A percentile compares a stretch with the other conserved stretches of the same genome.
Evolutionary conservation across 176 grass and related monocot species (phyloP).

Genomic region (Neostapfia colusana): DNA sequence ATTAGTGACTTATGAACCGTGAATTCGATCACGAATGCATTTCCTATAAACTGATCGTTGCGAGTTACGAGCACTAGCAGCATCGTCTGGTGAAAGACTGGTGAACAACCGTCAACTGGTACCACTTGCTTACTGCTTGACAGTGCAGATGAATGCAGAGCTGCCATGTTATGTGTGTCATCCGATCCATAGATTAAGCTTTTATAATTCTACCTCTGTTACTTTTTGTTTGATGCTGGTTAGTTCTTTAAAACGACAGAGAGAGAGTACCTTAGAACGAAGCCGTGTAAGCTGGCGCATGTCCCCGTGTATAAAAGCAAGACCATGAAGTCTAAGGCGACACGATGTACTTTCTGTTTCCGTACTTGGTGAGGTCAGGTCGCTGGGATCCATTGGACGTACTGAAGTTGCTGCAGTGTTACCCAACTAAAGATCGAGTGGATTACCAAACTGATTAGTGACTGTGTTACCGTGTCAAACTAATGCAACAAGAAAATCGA

Average conservation of each 20-base stretch:
- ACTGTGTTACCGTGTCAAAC: not conserved
- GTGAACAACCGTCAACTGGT: not conserved
- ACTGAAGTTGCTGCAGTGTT: constrained; percentile 5
- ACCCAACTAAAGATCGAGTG: constrained; percentile 23
- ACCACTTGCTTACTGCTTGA: not conserved
- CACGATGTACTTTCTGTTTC: not conserved
- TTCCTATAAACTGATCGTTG: not conserved
- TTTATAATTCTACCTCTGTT: too few relatives aligned
- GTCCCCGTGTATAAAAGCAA: not conserved
- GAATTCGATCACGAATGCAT: not conserved
- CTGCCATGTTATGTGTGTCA: too few relatives aligned
- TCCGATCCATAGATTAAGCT: too few relatives aligned
- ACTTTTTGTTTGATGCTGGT: too few relatives aligned
- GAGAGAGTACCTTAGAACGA: not conserved
- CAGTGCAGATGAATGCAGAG: too few relatives aligned
- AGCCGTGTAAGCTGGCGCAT: not conserved
- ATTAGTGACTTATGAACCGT: not conserved
- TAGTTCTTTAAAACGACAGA: too few relatives aligned
- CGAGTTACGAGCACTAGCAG: not conserved
- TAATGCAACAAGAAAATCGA: constrained; percentile 12
- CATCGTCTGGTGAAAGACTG: too few relatives aligned
- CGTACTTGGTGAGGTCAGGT: constrained; percentile 22
- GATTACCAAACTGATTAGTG: constrained; percentile 39
- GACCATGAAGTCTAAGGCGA: constrained; percentile 1
- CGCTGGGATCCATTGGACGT: constrained; percentile 25